Percentiles rank a stretch among this genome's conserved stretches.
Evolutionary conservation across 1,284 basidiomycete genomes (phyloP).

Genomic region (Moniliophthora roreri): DNA sequence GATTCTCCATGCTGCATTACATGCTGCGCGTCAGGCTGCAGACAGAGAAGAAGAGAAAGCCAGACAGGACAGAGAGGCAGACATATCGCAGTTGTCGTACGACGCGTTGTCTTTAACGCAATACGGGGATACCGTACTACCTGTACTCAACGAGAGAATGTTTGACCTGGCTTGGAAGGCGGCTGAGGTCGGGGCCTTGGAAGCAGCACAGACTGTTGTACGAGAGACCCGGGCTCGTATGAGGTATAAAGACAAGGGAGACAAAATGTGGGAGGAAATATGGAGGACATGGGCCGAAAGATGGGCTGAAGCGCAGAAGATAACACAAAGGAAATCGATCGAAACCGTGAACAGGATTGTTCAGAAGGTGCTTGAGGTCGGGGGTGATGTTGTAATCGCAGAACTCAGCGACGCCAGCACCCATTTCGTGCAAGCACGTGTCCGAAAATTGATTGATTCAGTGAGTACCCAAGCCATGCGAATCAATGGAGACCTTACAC

Average conservation of each 20-base stretch:
- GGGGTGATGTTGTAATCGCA: background rate
- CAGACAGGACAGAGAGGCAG: too few relatives aligned
- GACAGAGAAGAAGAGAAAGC: too few relatives aligned
- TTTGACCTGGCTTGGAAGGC: constrained; percentile 6
- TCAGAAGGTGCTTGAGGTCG: background rate
- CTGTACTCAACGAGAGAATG: background rate
- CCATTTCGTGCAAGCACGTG: background rate
- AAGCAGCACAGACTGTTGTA: background rate
- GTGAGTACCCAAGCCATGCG: background rate
- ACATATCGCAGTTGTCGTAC: too few relatives aligned
- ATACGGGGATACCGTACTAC: background rate
- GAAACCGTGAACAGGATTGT: background rate
- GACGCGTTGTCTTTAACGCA: background rate
- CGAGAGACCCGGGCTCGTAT: background rate
- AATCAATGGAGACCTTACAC: background rate
- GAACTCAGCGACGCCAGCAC: background rate
- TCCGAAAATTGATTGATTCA: background rate
- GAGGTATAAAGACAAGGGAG: background rate
- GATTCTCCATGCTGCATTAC: too few relatives aligned
- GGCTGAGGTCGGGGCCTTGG: background rate
- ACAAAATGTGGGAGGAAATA: constrained; percentile 4
- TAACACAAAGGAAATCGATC: background rate
- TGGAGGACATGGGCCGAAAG: background rate
- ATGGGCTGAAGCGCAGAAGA: background rate
- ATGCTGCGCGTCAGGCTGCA: too few relatives aligned